phyloP scores from a whole-genome alignment of 1,284 basidiomycete species.

The Cryptococcus sp. region DNA sequence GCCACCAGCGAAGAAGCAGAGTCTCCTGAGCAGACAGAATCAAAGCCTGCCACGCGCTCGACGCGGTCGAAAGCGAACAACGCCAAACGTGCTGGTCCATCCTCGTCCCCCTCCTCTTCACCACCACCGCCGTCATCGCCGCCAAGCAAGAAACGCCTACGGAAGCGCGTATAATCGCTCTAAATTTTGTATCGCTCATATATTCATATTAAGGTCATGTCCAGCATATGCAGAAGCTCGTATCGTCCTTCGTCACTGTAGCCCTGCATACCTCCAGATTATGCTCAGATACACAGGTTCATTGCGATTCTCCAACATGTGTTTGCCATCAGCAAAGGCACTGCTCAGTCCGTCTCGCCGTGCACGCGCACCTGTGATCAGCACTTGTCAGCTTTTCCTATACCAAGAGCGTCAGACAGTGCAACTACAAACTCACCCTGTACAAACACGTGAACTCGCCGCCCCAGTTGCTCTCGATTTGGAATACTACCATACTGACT shows the following conservation, averaged over 20 bases:
- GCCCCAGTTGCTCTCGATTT: constrained; percentile 85
- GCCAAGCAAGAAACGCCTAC: background rate
- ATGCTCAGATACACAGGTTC: too few species aligned
- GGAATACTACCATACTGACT: constrained; percentile 76
- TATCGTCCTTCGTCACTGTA: too few species aligned
- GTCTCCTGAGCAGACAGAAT: too few species aligned
- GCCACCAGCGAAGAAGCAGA: too few species aligned
- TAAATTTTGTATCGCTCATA: background rate
- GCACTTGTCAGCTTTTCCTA: background rate
- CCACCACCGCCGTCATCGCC: background rate
- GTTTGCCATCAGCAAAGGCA: background rate
- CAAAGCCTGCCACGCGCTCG: background rate
- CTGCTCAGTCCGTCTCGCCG: constrained; percentile 5
- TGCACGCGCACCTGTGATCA: constrained; percentile 16
- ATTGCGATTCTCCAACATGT: too few species aligned
- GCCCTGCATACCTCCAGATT: too few species aligned
- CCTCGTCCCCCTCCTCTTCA: background rate
- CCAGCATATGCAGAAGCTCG: too few species aligned
- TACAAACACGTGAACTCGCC: constrained; percentile 87
- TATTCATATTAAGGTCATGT: too few species aligned
- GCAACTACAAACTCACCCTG: constrained; percentile 59
- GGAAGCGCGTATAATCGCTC: background rate
- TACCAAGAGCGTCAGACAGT: background rate
- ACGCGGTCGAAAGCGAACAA: background rate
- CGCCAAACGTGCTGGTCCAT: background rate